Percentiles rank a stretch among this genome's conserved stretches.
phyloP scores from a whole-genome alignment of 1,284 basidiomycete species.

The Irpex rosettiformis region DNA sequence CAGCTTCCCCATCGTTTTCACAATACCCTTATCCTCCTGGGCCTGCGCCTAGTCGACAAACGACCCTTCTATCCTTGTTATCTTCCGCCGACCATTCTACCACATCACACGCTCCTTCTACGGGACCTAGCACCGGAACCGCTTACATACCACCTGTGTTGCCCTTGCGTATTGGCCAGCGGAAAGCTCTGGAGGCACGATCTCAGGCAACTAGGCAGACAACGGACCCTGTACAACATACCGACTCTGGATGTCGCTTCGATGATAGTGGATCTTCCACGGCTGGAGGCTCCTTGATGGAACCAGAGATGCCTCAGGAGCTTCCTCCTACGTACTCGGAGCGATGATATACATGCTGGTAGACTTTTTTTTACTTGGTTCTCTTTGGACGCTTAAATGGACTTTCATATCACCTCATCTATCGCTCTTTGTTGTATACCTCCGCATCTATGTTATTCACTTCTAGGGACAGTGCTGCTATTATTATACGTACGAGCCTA shows the following conservation, averaged over 20 bases:
- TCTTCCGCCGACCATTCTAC: background rate
- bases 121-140: background rate
- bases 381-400: background rate
- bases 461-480: no score
- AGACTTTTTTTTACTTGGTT: background rate
- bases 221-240: conserved; percentile 16
- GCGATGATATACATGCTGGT: conserved; percentile 12
- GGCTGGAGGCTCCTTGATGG: background rate
- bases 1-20: background rate
- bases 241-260: conserved; percentile 25
- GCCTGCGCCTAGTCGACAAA: background rate
- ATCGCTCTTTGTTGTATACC: background rate
- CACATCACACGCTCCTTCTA: background rate
- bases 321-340: conserved; percentile 24
- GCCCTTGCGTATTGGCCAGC: conserved; percentile 15
- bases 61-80: background rate
- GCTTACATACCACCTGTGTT: background rate
- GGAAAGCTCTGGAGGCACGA: conserved; percentile 19
- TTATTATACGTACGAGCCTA: no score
- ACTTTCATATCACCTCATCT: background rate
- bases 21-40: background rate
- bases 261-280: conserved; percentile 15
- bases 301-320: conserved; percentile 13
- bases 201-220: background rate
- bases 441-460: background rate